Base-by-base conservation (phyloP, 805 yeast species). In the Citeromyces nyonsensis region DNA sequence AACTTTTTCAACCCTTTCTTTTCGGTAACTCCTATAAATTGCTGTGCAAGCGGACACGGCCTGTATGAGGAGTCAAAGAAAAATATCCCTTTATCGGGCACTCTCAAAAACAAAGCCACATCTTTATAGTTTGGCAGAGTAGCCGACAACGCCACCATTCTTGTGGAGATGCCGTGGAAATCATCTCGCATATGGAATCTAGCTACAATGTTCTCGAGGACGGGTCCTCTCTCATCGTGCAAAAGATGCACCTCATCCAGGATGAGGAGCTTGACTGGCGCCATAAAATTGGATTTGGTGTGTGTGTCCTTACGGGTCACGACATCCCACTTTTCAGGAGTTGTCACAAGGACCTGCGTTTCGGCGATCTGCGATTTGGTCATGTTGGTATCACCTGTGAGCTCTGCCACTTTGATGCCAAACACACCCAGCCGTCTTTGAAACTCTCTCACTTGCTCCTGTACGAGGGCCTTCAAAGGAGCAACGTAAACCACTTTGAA, bases 291-390 rank as follows among this genome's bases (percentile, higher is more conserved):
- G 7, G 22, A 5, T 7, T 18, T 18, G 22, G 22, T 18, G 7
- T 18, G 22, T 5, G 22, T 18, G 22, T 18, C 22, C 45, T 88
- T 88, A 13, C 36, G 20, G 20, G 98, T 88, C 2, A 91, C 95
- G 2, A 91, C 96, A 56, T 85, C 96, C 96, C 96, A 85, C 51
- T 85, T 85, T 48, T 85, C 96, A 0, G 96, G 96, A 0, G 96
- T 85, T 1, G 95, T 86, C 3, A 85, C 95, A 40, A 85, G 80
- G 27, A 85, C 65, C 49, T 85, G 95, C 1, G 96, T 86, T 1
- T 69, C 68, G 44, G 72, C 50, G 27, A 85, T 83, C 51, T 85
- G 95, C 2, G 77, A 64, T 40, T 73, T 70, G 0, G 94, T 79
- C 33, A 85, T 55, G 47, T 85, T 95, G 95, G 86, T 86, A 56